A percentile compares a stretch with the other conserved stretches of the same genome.
These are phyloP conservation scores for Amanita exitialis DNA, from an alignment of 768 basidiomycete species.

Conservation along the genomic window DNA sequence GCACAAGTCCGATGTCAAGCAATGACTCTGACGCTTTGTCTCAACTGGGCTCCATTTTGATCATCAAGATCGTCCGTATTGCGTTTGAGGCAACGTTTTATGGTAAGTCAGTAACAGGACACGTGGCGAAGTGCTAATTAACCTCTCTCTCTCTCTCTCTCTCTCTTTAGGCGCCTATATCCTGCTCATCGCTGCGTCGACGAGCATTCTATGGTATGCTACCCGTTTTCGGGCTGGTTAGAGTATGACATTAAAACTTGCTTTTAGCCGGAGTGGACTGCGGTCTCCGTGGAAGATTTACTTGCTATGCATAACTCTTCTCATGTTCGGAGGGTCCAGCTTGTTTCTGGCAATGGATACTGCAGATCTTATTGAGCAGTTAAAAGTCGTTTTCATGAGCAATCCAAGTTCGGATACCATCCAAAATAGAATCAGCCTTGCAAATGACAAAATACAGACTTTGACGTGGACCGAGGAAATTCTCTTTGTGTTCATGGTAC, in stretches of 20 bases:
- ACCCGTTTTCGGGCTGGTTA: not conserved
- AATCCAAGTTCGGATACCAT: constrained; percentile 9
- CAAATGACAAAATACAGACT: constrained; percentile 13
- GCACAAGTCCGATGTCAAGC: not conserved
- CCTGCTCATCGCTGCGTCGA: constrained; percentile 10
- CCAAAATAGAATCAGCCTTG: constrained; percentile 13
- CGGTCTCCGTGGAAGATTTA: constrained; percentile 11
- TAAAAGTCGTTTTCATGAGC: constrained; percentile 17
- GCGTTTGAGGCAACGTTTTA: constrained; percentile 11
- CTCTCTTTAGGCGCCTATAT: constrained; percentile 8
- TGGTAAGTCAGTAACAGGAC: constrained; percentile 4
- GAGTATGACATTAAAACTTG: not conserved
- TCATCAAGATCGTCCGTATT: constrained; percentile 11
- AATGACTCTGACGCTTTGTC: constrained; percentile 7
- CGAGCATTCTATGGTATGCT: constrained; percentile 9
- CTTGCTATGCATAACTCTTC: constrained; percentile 14
- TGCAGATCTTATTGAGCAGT: constrained; percentile 17
- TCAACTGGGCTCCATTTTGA: constrained; percentile 10
- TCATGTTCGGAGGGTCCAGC: constrained; percentile 19
- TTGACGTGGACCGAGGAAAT: constrained; percentile 21
- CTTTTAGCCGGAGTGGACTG: constrained; percentile 11
- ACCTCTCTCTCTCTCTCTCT: no score
- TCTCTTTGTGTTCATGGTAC: constrained; percentile 20
- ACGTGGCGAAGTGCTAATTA: not conserved
- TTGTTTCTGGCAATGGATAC: constrained; percentile 18